These are phyloP conservation scores for Casuarina cunninghamiana DNA, from an alignment of 306 rosid species.

Conservation along the genomic window DNA sequence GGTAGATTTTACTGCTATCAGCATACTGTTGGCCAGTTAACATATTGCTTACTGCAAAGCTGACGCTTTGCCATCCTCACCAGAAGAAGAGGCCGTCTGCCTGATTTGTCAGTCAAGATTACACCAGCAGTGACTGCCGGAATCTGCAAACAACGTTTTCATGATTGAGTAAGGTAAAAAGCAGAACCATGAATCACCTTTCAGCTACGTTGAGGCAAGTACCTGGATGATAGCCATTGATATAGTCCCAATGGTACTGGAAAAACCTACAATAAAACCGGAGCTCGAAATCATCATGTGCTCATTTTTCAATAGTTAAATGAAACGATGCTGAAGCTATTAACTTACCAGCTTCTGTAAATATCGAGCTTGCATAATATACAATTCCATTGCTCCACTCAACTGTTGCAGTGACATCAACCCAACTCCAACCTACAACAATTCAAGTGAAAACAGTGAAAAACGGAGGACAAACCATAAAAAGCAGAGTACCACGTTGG, in stretches of 20 bases:
- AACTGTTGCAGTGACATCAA: constrained; percentile 83
- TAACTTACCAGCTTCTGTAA: constrained; percentile 65
- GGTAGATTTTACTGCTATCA: constrained; percentile 11
- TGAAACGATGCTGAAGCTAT: not conserved
- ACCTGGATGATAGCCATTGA: constrained; percentile 84
- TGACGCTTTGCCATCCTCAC: constrained; percentile 29
- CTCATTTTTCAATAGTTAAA: not conserved
- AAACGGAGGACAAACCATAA: constrained; percentile 10
- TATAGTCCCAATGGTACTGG: constrained; percentile 68
- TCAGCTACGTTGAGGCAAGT: constrained; percentile 9
- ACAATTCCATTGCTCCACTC: constrained; percentile 70
- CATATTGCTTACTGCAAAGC: not conserved
- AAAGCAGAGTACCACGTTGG: not conserved
- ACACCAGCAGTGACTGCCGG: constrained; percentile 62
- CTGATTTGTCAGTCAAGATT: constrained; percentile 58
- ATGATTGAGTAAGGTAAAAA: constrained; percentile 3
- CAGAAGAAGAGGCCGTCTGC: constrained; percentile 71
- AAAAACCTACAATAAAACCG: constrained; percentile 61
- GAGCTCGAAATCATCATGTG: constrained; percentile 1
- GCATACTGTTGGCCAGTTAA: not conserved
- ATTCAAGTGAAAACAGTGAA: constrained; percentile 10
- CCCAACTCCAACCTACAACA: constrained; percentile 76
- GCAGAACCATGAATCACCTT: constrained; percentile 18
- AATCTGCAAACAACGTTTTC: constrained; percentile 39
- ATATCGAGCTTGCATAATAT: constrained; percentile 72